phyloP scores from a whole-genome alignment of 441 rosid genomes.

The Manihot esculenta region DNA sequence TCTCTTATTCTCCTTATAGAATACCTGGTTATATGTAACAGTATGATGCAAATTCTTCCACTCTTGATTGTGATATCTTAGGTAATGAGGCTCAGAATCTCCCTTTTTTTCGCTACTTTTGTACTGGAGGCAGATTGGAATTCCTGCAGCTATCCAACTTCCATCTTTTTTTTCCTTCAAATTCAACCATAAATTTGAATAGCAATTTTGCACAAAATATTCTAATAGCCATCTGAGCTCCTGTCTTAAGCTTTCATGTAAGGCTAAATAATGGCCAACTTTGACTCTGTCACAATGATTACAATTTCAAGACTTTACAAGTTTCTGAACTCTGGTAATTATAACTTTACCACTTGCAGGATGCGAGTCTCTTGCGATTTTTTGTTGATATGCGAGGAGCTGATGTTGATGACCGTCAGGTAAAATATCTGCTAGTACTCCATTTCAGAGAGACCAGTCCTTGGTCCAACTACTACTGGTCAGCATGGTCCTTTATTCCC shows the following conservation, averaged over 20 bases:
- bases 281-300: not conserved
- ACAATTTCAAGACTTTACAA: not conserved
- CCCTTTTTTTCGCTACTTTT: not conserved
- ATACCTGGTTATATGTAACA: too few species aligned
- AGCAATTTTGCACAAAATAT: not conserved
- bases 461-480: not conserved
- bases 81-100: too few species aligned
- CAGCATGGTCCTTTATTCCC: not conserved
- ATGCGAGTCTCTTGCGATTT: constrained; percentile 89
- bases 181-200: not conserved
- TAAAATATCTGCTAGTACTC: constrained; percentile 25
- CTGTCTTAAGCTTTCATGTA: not conserved
- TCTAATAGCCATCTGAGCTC: not conserved
- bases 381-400: constrained; percentile 93
- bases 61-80: not conserved
- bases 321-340: constrained; percentile 18
- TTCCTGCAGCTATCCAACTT: not conserved
- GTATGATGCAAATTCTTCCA: too few species aligned
- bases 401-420: constrained; percentile 89
- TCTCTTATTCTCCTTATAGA: too few species aligned
- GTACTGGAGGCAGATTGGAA: not conserved
- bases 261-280: not conserved
- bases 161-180: not conserved
- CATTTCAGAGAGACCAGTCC: not conserved
- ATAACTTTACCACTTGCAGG: constrained; percentile 49